These are phyloP conservation scores for Verbena officinalis DNA, from an alignment of 257 asterid genomes.

Conservation along the genomic window DNA sequence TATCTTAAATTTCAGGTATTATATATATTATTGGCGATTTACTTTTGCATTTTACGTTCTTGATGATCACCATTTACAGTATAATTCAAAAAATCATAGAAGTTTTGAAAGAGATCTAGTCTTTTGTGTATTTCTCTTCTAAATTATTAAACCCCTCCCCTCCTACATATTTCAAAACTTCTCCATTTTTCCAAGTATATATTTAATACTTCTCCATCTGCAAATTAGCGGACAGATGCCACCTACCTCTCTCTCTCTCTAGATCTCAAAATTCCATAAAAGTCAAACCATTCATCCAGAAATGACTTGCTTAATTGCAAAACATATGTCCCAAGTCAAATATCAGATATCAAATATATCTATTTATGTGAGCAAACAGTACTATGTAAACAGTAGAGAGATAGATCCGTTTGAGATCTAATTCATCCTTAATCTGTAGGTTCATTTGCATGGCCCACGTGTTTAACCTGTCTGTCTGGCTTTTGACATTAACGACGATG, in stretches of 20 bases:
- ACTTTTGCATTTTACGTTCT: too few relatives aligned
- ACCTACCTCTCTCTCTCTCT: conserved; percentile 30
- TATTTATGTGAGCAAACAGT: background rate
- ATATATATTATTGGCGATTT: too few relatives aligned
- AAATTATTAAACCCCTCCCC: too few relatives aligned
- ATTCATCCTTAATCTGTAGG: conserved; percentile 34
- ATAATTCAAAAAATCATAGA: too few relatives aligned
- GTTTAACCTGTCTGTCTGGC: too few relatives aligned
- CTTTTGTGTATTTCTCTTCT: too few relatives aligned
- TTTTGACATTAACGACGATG: too few relatives aligned
- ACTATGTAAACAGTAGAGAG: conserved; percentile 22
- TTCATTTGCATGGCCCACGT: conserved; percentile 40
- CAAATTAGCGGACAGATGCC: conserved; percentile 35
- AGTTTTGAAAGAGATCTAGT: too few relatives aligned
- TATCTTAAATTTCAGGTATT: too few relatives aligned
- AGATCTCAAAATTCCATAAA: conserved; percentile 14
- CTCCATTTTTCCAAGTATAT: too few relatives aligned
- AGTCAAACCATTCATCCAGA: conserved; percentile 44
- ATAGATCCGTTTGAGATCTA: conserved; percentile 36
- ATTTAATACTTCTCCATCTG: conserved; percentile 19
- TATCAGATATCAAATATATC: background rate
- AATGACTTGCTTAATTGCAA: conserved; percentile 26
- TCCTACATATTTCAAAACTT: too few relatives aligned
- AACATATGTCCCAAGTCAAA: background rate
- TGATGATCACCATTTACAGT: too few relatives aligned